phyloP scores from a whole-genome alignment of 2,329 filamentous ascomycete species.

The Aspergillus uvarum region DNA sequence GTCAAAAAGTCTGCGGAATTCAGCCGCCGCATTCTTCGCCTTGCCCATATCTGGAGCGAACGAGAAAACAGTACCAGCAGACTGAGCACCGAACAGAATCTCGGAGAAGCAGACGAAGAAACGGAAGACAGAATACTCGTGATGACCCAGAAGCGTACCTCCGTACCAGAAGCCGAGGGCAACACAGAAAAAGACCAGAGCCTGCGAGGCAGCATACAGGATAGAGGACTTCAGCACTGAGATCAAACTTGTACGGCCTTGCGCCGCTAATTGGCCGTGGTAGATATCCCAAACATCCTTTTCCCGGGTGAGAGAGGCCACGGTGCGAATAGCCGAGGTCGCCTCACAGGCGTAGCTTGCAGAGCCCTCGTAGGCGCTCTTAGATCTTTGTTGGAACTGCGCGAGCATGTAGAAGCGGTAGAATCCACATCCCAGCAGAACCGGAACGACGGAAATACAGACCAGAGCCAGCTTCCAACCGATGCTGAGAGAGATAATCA shows the following conservation, averaged over 20 bases:
- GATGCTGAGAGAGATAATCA: constrained; percentile 68
- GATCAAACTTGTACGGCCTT: constrained; percentile 66
- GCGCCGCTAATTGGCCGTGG: constrained; percentile 62
- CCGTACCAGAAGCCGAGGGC: constrained; percentile 94
- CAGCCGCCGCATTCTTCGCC: constrained; percentile 76
- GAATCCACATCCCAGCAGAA: constrained; percentile 79
- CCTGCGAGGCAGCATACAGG: constrained; percentile 83
- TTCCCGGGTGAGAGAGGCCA: constrained; percentile 86
- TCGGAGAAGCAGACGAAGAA: constrained; percentile 91
- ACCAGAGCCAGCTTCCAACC: constrained; percentile 88
- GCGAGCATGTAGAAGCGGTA: constrained; percentile 83
- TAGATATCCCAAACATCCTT: constrained; percentile 74
- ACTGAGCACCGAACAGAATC: constrained; percentile 88
- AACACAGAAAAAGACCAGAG: constrained; percentile 76
- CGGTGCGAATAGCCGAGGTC: constrained; percentile 89
- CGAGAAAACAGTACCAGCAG: constrained; percentile 83
- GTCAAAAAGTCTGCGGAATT: constrained; percentile 82
- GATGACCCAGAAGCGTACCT: constrained; percentile 68
- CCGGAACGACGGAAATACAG: constrained; percentile 73
- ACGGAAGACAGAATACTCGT: constrained; percentile 74
- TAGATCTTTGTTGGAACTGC: constrained; percentile 74
- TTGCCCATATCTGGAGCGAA: constrained; percentile 94
- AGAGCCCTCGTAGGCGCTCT: constrained; percentile 74
- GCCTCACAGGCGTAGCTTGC: constrained; percentile 90
- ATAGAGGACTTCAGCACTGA: constrained; percentile 74